These are phyloP conservation scores for Bathelium albidoporum DNA, from an alignment of 495 filamentous ascomycete genomes.

Conservation along the genomic window DNA sequence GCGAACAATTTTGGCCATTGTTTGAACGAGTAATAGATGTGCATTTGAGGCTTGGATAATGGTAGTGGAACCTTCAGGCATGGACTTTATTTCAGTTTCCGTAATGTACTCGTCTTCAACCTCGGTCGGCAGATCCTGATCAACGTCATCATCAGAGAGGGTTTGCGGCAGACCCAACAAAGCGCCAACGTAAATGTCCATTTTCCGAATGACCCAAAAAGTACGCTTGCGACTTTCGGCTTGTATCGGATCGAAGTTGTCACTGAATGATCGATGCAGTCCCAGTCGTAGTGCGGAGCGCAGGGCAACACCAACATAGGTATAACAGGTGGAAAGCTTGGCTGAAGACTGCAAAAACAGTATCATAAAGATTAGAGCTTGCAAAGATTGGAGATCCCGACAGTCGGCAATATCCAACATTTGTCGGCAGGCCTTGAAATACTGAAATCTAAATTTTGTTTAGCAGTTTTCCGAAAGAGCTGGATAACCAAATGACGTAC, in stretches of 20 bases:
- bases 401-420: conserved; percentile 87
- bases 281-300: conserved; percentile 79
- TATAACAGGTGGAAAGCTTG: conserved; percentile 86
- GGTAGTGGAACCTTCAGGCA: conserved; percentile 65
- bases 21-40: conserved; percentile 64
- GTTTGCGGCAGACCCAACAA: conserved; percentile 77
- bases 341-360: conserved; percentile 86
- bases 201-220: conserved; percentile 85
- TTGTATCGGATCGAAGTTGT: conserved; percentile 74
- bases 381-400: conserved; percentile 72
- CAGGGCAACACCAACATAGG: conserved; percentile 82
- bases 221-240: conserved; percentile 71
- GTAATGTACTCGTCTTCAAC: conserved; percentile 93
- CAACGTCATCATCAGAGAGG: conserved; percentile 79
- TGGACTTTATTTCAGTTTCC: conserved; percentile 56
- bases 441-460: conserved; percentile 55
- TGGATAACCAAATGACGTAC: conserved; percentile 43
- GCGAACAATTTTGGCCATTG: conserved; percentile 76
- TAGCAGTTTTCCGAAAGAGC: no score
- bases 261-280: conserved; percentile 67
- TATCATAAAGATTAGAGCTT: conserved; percentile 85
- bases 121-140: conserved; percentile 74
- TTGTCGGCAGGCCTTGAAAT: conserved; percentile 68
- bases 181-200: conserved; percentile 90
- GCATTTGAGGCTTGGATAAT: conserved; percentile 75